Evolutionary conservation across 345 rosid species (phyloP), one percentile per base, ranked within the genome.

Genomic region (Linum lewisii): DNA sequence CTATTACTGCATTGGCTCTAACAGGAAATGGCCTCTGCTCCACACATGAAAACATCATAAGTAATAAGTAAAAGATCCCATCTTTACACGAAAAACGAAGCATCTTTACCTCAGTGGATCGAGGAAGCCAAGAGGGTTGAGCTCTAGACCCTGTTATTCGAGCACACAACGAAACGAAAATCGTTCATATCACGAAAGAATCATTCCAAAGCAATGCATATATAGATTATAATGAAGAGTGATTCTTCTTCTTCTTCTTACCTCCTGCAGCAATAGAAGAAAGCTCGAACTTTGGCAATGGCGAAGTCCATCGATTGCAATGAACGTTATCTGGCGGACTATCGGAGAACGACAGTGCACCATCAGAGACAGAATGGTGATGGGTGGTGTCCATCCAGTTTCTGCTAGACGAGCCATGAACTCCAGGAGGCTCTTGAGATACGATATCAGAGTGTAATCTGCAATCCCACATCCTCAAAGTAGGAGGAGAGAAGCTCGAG

Each of bases 401-500:
- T 71, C 79, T 68, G 72, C 79, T 81, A 24, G 81, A 81, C 64
- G 74, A 77, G 49, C 77, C 70, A 36, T 63, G 82, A 54, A 67
- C 72, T 25, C 77, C 81, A 54, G 32, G 45, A 66, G 83, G 29
- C 57, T 77, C 70, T 47, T 51, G 78, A 26, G 72, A 59, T 58
- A 77, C 59, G 38, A 75, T 79, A 72, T 82, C 83, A 37, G 83
- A 76, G 25, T 78, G 87, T 64, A 77, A 75, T 61, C 78, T 76
- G 64, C 78, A 83, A 65, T 82, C 81, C 94, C 81, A 77, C 71
- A 72, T 78, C 74, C 86, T 84, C 66, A 69, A 69, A 0, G 82
- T 79, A 66, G 86, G 77, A 51, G 96, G 98, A 38, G 88, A 85
- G 72, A 77, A 91, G 71, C 95, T 85, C 58, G 90, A 73, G 77